Evolutionary conservation across 225 moss, liverwort and hornwort genomes (phyloP).

Genomic region (Sphagnum tenellum): DNA sequence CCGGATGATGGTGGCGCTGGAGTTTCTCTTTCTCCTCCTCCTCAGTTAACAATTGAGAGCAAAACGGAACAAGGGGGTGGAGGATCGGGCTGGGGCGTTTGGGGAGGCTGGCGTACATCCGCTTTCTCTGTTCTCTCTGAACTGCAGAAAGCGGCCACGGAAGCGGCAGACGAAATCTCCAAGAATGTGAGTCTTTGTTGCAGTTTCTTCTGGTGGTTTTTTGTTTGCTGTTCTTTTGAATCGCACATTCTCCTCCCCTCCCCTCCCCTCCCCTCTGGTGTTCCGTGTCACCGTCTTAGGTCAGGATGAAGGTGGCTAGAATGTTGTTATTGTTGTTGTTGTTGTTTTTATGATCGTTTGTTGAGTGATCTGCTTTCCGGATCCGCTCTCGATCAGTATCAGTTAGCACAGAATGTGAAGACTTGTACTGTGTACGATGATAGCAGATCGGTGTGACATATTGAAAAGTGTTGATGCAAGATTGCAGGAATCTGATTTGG

Average conservation of each 20-base stretch:
- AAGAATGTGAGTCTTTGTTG: conserved; percentile 48
- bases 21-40: too few relatives aligned
- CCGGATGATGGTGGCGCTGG: conserved; percentile 23
- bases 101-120: conserved; percentile 92
- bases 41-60: too few relatives aligned
- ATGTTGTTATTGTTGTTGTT: neutral
- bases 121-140: conserved; percentile 82
- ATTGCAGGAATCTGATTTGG: too few relatives aligned
- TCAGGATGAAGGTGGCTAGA: too few relatives aligned
- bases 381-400: too few relatives aligned
- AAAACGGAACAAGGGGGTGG: conserved; percentile 15
- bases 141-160: conserved; percentile 76
- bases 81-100: conserved; percentile 40
- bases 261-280: too few relatives aligned
- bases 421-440: too few relatives aligned
- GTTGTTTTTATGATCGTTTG: neutral
- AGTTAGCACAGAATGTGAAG: too few relatives aligned
- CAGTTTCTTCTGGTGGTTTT: conserved; percentile 3
- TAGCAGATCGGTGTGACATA: too few relatives aligned
- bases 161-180: conserved; percentile 89
- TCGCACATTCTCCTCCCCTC: neutral
- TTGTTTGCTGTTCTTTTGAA: neutral
- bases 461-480: too few relatives aligned
- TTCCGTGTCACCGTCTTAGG: too few relatives aligned
- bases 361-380: too few relatives aligned